phyloP scores from a whole-genome alignment of 164 flowering plant species.

The Sedum album region DNA sequence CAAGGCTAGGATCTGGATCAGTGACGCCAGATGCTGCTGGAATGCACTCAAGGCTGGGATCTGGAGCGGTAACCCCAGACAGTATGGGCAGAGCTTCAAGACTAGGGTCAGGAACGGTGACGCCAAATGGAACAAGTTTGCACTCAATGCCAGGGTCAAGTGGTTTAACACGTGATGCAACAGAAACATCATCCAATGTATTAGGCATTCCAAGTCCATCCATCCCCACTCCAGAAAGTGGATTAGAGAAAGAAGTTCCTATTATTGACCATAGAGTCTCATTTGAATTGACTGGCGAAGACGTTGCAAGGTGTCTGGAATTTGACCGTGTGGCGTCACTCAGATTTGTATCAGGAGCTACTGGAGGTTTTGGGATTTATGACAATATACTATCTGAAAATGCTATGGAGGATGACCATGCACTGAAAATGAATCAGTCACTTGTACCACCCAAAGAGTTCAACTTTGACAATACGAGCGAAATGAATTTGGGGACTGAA shows the following conservation, averaged over 20 bases:
- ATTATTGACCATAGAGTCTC: slow-evolving; percentile 58
- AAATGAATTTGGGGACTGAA: slow-evolving; percentile 17
- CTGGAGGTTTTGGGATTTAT: slow-evolving; percentile 18
- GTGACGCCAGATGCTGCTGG: not conserved
- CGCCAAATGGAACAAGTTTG: not conserved
- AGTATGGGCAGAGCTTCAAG: not conserved
- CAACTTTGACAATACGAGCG: slow-evolving; percentile 63
- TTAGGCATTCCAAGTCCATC: slow-evolving; percentile 48
- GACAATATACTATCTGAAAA: slow-evolving; percentile 13
- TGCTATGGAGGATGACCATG: slow-evolving; percentile 26
- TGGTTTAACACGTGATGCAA: slow-evolving; percentile 38
- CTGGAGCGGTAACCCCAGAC: not conserved
- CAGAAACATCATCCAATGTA: slow-evolving; percentile 30
- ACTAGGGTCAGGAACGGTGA: too few relatives aligned
- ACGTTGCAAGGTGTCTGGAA: slow-evolving; percentile 45
- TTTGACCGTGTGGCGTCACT: slow-evolving; percentile 21
- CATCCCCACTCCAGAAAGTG: slow-evolving; percentile 41
- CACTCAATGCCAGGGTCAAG: not conserved
- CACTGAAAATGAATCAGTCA: slow-evolving; percentile 35
- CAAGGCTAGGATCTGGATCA: slow-evolving; percentile 23
- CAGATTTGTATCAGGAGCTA: slow-evolving; percentile 20
- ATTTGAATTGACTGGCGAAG: slow-evolving; percentile 61
- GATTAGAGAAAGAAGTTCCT: slow-evolving; percentile 20
- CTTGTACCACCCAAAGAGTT: slow-evolving; percentile 68
- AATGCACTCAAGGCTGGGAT: not conserved